phyloP scores from a whole-genome alignment of 495 filamentous ascomycete genomes.

The Endocarpon pusillum region DNA sequence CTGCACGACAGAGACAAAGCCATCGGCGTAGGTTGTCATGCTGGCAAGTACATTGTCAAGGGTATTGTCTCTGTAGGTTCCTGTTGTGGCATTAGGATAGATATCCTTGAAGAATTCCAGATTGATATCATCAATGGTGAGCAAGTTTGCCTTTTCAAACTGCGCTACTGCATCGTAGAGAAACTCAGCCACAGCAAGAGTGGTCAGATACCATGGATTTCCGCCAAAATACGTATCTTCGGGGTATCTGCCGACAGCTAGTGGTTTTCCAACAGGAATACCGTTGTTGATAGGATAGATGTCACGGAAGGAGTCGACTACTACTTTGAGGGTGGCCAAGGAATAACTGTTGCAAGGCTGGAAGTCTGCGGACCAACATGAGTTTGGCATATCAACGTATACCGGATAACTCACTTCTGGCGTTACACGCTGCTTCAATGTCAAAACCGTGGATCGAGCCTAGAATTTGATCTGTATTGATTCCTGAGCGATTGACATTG shows the following conservation, averaged over 20 bases:
- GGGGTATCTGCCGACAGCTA: constrained; percentile 50
- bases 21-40: constrained; percentile 31
- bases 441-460: constrained; percentile 30
- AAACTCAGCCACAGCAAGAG: constrained; percentile 22
- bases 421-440: constrained; percentile 29
- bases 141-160: constrained; percentile 27
- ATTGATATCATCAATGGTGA: constrained; percentile 26
- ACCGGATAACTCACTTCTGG: too few relatives aligned
- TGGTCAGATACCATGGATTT: constrained; percentile 18
- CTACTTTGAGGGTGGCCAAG: constrained; percentile 45
- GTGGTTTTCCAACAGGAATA: constrained; percentile 27
- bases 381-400: too few relatives aligned
- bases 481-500: constrained; percentile 28
- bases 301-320: constrained; percentile 43
- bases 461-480: constrained; percentile 31
- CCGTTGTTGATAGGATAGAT: constrained; percentile 42
- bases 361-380: too few relatives aligned
- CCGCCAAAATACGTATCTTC: constrained; percentile 22
- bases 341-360: constrained; percentile 47
- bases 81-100: constrained; percentile 20
- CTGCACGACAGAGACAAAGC: constrained; percentile 28
- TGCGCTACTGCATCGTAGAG: constrained; percentile 29
- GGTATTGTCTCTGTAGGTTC: constrained; percentile 21
- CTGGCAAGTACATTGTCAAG: constrained; percentile 25
- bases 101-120: constrained; percentile 27